phyloP scores from a whole-genome alignment of 192 early-diverging fungal species.

The Backusella sp. region DNA sequence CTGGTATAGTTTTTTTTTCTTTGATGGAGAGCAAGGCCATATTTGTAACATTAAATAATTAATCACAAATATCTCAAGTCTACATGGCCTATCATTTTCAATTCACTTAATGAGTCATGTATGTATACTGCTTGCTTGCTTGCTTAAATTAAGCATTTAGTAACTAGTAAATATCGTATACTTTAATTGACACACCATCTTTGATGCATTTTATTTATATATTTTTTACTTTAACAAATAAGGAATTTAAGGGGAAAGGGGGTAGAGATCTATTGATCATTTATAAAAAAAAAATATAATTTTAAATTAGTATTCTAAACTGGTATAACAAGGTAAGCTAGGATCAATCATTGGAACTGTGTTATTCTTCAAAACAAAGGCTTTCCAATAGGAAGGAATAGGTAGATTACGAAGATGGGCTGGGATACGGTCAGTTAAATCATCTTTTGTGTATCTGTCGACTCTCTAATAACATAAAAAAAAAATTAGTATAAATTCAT shows the following conservation, averaged over 20 bases:
- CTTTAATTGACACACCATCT: no score
- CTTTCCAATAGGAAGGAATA: slow-evolving; percentile 24
- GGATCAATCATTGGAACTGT: slow-evolving; percentile 17
- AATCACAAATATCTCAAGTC: no score
- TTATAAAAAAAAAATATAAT: not conserved
- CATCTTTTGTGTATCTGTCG: not conserved
- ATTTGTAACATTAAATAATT: no score
- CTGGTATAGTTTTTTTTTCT: no score
- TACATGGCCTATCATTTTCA: no score
- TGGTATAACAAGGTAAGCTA: not conserved
- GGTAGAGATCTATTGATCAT: not conserved
- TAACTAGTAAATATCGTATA: no score
- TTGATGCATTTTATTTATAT: no score
- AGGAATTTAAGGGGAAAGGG: not conserved
- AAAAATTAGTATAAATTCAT: not conserved
- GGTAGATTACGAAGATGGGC: slow-evolving; percentile 13
- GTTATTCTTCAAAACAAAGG: slow-evolving; percentile 19
- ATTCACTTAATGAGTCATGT: no score
- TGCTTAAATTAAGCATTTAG: no score
- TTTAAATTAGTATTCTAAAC: not conserved
- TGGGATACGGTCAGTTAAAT: slow-evolving; percentile 12
- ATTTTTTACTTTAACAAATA: not conserved
- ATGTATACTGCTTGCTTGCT: no score
- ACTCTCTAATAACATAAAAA: slow-evolving; percentile 5
- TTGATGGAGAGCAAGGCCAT: no score